Conservation (phyloP, 768 basidiomycete genomes). For the Rhizopogon rudus region DNA sequence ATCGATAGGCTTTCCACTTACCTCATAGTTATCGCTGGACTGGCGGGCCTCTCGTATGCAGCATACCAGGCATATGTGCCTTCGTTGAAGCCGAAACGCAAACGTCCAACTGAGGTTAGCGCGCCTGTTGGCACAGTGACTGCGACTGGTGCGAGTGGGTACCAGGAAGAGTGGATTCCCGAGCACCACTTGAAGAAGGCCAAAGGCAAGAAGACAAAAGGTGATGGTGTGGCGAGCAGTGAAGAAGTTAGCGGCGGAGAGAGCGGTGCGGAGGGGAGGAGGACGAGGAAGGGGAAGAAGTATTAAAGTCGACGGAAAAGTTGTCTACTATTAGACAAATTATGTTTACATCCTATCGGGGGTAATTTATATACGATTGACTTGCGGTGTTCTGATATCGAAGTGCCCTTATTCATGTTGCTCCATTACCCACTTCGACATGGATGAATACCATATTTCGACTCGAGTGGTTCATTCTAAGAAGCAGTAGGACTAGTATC, state of each 20-base stretch:
- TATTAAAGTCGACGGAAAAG: conserved; percentile 17
- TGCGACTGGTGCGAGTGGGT: conserved; percentile 62
- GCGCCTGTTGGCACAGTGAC: conserved; percentile 55
- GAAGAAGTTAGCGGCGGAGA: conserved; percentile 68
- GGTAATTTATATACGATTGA: conserved; percentile 7
- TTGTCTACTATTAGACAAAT: background rate
- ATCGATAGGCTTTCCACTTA: conserved; percentile 58
- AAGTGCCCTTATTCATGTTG: background rate
- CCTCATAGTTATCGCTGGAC: conserved; percentile 55
- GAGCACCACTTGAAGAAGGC: conserved; percentile 76
- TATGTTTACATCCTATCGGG: background rate
- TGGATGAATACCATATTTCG: background rate
- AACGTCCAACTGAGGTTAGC: conserved; percentile 38
- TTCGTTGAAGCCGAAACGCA: conserved; percentile 41
- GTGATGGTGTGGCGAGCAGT: conserved; percentile 44
- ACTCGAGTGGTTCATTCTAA: background rate
- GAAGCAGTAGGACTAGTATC: conserved; percentile 1
- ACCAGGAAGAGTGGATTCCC: conserved; percentile 92
- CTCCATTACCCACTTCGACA: background rate
- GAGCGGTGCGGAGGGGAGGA: conserved; percentile 50
- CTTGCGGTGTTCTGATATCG: background rate
- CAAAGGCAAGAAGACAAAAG: conserved; percentile 46
- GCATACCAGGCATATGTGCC: conserved; percentile 64
- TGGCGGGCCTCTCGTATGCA: conserved; percentile 61
- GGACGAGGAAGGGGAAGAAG: conserved; percentile 46